Percentiles rank a stretch among this genome's conserved stretches.
Evolutionary conservation across 2,329 filamentous ascomycete species (phyloP).

Genomic region (Didymella segeticola): DNA sequence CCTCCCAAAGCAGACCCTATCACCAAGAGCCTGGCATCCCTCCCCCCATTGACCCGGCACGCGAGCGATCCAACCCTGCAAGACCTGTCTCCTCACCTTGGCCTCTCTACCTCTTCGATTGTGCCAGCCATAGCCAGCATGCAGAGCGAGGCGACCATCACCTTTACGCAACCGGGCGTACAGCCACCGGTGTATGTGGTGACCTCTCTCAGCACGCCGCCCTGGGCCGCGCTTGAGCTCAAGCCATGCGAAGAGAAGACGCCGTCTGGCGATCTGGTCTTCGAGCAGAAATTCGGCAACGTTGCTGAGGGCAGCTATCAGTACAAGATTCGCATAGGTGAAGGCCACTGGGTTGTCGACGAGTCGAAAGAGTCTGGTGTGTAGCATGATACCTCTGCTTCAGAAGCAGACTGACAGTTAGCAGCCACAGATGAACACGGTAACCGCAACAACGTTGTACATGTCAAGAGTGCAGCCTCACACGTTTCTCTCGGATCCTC

Average conservation of each 20-base stretch:
- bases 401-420: constrained; percentile 22
- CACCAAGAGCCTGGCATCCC: constrained; percentile 4
- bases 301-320: constrained; percentile 67
- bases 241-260: constrained; percentile 54
- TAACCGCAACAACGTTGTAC: constrained; percentile 61
- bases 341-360: constrained; percentile 71
- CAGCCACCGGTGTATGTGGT: constrained; percentile 74
- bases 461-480: constrained; percentile 35
- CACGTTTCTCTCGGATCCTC: neutral
- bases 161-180: constrained; percentile 65
- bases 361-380: constrained; percentile 67
- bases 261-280: constrained; percentile 62
- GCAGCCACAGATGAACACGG: constrained; percentile 60
- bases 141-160: constrained; percentile 59
- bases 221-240: constrained; percentile 75
- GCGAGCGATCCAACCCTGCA: constrained; percentile 19
- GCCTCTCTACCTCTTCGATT: constrained; percentile 2
- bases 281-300: constrained; percentile 63
- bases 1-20: constrained; percentile 24
- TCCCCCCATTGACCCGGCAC: constrained; percentile 23
- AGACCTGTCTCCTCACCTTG: constrained; percentile 1
- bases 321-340: constrained; percentile 76
- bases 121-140: constrained; percentile 21
- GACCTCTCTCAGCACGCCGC: constrained; percentile 70
- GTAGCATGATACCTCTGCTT: constrained; percentile 22